Evolutionary conservation across 2,329 filamentous ascomycete species (phyloP).

Genomic region (Botrytis fabae): DNA sequence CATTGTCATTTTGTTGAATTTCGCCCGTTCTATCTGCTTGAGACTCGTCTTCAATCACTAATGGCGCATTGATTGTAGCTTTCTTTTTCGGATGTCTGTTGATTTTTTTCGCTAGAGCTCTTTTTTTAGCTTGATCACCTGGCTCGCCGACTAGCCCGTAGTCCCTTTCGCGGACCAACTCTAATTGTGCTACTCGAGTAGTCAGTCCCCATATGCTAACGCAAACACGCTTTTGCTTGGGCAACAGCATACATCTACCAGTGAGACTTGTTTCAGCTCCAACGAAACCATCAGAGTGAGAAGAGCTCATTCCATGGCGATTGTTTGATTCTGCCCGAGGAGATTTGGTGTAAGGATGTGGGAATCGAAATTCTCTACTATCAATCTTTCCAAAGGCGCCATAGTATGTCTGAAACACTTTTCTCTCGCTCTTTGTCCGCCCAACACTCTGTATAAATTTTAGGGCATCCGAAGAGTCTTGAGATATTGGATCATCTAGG

Average conservation of each 20-base stretch:
- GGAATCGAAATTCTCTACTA: slow-evolving; percentile 30
- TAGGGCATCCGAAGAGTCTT: slow-evolving; percentile 17
- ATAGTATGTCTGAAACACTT: background rate
- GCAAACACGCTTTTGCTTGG: slow-evolving; percentile 2
- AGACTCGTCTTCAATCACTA: background rate
- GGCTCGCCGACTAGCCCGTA: background rate
- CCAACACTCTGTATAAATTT: background rate
- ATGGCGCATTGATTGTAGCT: background rate
- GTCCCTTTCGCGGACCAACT: slow-evolving; percentile 25
- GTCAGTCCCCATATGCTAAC: slow-evolving; percentile 3
- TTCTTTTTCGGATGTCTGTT: background rate
- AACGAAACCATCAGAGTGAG: slow-evolving; percentile 36
- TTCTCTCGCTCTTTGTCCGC: background rate
- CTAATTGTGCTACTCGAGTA: slow-evolving; percentile 22
- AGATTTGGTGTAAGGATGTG: slow-evolving; percentile 19
- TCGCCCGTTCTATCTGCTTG: background rate
- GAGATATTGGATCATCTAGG: slow-evolving; percentile 34
- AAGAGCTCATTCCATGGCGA: background rate
- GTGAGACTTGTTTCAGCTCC: slow-evolving; percentile 33
- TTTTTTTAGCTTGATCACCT: background rate
- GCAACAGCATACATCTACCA: slow-evolving; percentile 32
- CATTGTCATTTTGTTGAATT: background rate
- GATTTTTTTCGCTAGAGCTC: no score
- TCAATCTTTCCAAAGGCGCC: slow-evolving; percentile 25
- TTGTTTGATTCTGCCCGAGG: background rate